Conservation (phyloP, 2,329 filamentous ascomycete species). For the Exutisphaerella laricina region DNA sequence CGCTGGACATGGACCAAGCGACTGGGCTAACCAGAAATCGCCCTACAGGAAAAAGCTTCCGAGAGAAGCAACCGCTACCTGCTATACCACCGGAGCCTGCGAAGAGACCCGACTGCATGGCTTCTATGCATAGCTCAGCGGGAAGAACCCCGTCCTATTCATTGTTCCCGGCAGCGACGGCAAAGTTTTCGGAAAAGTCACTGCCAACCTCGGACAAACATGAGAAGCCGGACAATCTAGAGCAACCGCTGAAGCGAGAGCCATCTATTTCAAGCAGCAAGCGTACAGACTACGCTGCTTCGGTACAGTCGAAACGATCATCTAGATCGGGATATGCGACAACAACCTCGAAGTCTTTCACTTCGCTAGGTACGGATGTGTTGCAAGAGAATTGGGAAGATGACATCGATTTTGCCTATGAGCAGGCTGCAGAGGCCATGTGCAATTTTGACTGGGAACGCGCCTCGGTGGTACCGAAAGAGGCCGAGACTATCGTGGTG, state of each 20-base stretch:
- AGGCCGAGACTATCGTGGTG: constrained; percentile 6
- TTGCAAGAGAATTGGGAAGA: constrained; percentile 53
- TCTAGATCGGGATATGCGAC: constrained; percentile 6
- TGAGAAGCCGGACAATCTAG: not conserved
- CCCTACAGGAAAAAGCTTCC: constrained; percentile 12
- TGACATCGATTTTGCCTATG: constrained; percentile 58
- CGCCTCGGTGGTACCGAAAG: constrained; percentile 3
- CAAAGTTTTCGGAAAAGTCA: constrained; percentile 1
- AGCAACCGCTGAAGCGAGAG: too few relatives aligned
- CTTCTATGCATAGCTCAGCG: not conserved
- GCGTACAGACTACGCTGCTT: not conserved
- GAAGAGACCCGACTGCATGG: not conserved
- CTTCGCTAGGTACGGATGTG: constrained; percentile 12
- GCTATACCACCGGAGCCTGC: constrained; percentile 5
- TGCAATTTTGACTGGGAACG: constrained; percentile 56
- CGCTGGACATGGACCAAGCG: not conserved
- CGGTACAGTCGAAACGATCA: constrained; percentile 13
- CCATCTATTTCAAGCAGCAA: not conserved
- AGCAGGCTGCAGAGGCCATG: constrained; percentile 55
- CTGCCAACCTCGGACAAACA: too few relatives aligned
- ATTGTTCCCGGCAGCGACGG: not conserved
- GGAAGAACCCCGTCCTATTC: constrained; percentile 1
- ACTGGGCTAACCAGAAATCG: not conserved
- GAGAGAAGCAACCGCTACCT: constrained; percentile 16
- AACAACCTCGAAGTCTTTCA: constrained; percentile 11